Conservation (phyloP, 305 asterid genomes). For the Petunia hybrid region DNA sequence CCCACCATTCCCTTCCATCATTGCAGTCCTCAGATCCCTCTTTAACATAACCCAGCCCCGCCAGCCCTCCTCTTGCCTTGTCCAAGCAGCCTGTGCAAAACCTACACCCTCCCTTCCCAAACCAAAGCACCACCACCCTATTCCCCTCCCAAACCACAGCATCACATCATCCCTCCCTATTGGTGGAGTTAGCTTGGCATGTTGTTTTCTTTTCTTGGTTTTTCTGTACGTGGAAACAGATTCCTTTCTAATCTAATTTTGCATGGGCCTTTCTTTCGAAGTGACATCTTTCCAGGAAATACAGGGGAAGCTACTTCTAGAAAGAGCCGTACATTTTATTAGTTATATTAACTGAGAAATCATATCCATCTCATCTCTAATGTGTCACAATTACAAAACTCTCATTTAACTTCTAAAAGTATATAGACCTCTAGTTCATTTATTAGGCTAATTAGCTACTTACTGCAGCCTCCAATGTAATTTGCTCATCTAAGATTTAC, state of each 20-base stretch:
- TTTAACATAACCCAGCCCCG: not conserved
- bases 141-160: not conserved
- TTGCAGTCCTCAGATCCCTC: not conserved
- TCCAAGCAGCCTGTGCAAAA: too few species aligned
- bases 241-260: too few species aligned
- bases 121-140: not conserved
- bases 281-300: too few species aligned
- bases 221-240: too few species aligned
- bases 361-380: too few species aligned
- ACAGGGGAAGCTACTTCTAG: too few species aligned
- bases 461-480: not conserved
- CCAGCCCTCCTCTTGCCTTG: not conserved
- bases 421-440: not conserved
- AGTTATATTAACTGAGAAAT: too few species aligned
- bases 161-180: not conserved
- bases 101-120: not conserved
- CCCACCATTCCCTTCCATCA: not conserved
- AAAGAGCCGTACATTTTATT: too few species aligned
- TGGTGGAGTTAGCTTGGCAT: too few species aligned
- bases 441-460: not conserved
- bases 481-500: not conserved
- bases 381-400: not conserved
- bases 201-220: too few species aligned
- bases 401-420: not conserved
- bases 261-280: too few species aligned